These are phyloP conservation scores for Centella asiatica DNA, from an alignment of 129 eudicot species.

Conservation along the genomic window DNA sequence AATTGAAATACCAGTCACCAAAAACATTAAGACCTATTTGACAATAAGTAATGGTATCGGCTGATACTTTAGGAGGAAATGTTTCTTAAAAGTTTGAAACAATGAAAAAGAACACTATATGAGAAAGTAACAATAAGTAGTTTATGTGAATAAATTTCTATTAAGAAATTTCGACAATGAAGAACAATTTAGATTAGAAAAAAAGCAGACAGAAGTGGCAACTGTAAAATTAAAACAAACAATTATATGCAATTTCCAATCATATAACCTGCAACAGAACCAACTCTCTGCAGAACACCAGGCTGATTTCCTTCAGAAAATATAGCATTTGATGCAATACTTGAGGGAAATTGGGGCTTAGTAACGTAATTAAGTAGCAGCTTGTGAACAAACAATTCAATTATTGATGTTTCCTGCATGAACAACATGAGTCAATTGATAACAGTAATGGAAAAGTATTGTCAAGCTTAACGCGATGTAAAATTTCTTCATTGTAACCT, in stretches of 20 bases:
- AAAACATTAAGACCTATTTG: too few relatives aligned
- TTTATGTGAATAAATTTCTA: background rate
- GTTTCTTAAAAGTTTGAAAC: too few relatives aligned
- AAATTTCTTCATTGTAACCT: conserved; percentile 36
- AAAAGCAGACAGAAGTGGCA: background rate
- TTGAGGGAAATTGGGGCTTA: conserved; percentile 37
- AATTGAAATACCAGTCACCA: too few relatives aligned
- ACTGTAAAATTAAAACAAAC: background rate
- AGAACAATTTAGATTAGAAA: background rate
- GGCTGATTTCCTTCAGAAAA: conserved; percentile 60
- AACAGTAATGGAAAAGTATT: background rate
- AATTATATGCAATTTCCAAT: background rate
- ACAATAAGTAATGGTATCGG: too few relatives aligned
- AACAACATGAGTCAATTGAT: background rate
- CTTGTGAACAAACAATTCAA: conserved; percentile 51
- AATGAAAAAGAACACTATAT: too few relatives aligned
- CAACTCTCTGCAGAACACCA: conserved; percentile 85
- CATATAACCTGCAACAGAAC: conserved; percentile 79
- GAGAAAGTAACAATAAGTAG: too few relatives aligned
- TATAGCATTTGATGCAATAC: conserved; percentile 39
- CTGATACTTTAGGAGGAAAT: too few relatives aligned
- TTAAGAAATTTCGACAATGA: background rate
- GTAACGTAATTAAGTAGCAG: conserved; percentile 65
- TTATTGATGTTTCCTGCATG: conserved; percentile 64
- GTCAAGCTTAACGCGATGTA: background rate